Evolutionary conservation across 192 early-diverging fungal species (phyloP).

Genomic region (Coemansia sp.): DNA sequence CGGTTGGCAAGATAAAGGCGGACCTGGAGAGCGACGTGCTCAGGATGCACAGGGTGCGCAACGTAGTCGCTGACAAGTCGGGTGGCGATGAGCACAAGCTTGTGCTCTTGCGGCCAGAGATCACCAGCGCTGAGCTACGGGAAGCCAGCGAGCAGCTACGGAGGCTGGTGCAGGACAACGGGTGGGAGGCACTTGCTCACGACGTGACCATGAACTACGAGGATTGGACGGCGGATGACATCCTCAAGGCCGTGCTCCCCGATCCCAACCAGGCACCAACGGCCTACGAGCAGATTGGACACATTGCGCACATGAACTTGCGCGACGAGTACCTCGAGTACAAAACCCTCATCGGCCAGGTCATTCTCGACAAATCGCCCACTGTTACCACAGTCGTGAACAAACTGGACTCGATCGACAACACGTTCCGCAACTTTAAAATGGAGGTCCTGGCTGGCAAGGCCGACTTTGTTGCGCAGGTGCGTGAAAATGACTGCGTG

Average conservation of each 20-base stretch:
- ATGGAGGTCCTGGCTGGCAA: constrained; percentile 95
- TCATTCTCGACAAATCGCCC: constrained; percentile 93
- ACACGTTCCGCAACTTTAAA: constrained; percentile 91
- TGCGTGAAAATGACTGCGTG: constrained; percentile 85
- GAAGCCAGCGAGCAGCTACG: constrained; percentile 24
- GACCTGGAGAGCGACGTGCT: constrained; percentile 53
- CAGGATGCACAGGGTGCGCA: constrained; percentile 61
- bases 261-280: constrained; percentile 77
- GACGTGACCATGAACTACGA: constrained; percentile 72
- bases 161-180: constrained; percentile 1
- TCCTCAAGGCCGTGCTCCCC: constrained; percentile 86
- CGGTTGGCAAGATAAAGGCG: constrained; percentile 55
- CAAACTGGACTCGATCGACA: constrained; percentile 93
- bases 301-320: constrained; percentile 98
- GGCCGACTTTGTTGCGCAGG: constrained; percentile 79
- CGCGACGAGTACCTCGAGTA: constrained; percentile 86
- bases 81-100: constrained; percentile 29
- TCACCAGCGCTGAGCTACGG: constrained; percentile 13
- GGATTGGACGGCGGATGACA: constrained; percentile 89
- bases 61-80: constrained; percentile 57
- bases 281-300: constrained; percentile 81
- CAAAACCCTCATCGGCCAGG: constrained; percentile 88
- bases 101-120: constrained; percentile 53
- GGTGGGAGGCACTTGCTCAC: constrained; percentile 38
- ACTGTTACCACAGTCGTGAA: constrained; percentile 91